These are phyloP conservation scores for Chrysoporthe puriensis DNA, from an alignment of 2,329 filamentous ascomycete species.

Conservation along the genomic window DNA sequence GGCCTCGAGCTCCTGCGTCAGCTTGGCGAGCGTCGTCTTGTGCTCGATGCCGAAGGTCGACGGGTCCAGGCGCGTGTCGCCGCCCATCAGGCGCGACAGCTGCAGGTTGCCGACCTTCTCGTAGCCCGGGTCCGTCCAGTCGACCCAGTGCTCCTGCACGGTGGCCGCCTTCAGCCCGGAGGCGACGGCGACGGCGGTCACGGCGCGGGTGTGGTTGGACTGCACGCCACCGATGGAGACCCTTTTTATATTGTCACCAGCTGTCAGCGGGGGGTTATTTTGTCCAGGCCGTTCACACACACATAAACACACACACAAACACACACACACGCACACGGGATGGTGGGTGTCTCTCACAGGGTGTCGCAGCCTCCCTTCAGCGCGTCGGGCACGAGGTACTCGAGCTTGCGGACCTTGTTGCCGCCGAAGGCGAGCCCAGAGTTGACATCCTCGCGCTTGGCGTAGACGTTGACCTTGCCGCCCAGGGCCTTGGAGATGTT, in stretches of 20 bases:
- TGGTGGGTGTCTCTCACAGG: constrained; percentile 38
- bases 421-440: constrained; percentile 69
- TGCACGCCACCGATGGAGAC: constrained; percentile 71
- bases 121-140: constrained; percentile 62
- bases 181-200: constrained; percentile 63
- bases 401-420: constrained; percentile 72
- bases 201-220: constrained; percentile 71
- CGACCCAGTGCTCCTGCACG: constrained; percentile 72
- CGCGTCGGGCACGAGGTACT: constrained; percentile 70
- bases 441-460: constrained; percentile 74
- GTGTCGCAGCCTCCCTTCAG: constrained; percentile 60
- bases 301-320: too few species aligned
- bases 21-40: constrained; percentile 60
- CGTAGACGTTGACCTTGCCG: constrained; percentile 65
- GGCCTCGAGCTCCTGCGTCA: constrained; percentile 56
- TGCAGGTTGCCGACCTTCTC: constrained; percentile 72
- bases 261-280: background rate
- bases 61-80: constrained; percentile 63
- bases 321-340: too few species aligned
- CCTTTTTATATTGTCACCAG: background rate
- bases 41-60: constrained; percentile 70
- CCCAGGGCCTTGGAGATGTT: constrained; percentile 66
- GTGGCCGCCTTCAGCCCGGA: constrained; percentile 60
- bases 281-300: too few species aligned
- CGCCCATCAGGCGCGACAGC: constrained; percentile 69